These are phyloP conservation scores for Sarocladium kiliense DNA, from an alignment of 2,329 filamentous ascomycete species.

Conservation along the genomic window DNA sequence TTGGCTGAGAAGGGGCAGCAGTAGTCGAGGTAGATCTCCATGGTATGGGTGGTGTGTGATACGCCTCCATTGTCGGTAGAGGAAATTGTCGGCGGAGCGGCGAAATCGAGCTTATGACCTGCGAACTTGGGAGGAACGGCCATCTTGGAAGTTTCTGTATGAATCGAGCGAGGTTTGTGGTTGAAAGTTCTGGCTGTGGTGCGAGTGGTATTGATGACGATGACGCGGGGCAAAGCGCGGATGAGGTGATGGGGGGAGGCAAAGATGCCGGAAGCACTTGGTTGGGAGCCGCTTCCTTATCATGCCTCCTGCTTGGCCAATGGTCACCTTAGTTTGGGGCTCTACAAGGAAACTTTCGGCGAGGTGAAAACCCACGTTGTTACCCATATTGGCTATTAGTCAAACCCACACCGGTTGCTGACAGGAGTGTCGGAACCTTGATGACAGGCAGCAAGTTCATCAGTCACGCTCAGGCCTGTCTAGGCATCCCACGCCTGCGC, in stretches of 20 bases:
- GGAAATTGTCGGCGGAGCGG: constrained; percentile 26
- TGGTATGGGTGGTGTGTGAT: constrained; percentile 47
- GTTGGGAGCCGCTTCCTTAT: not conserved
- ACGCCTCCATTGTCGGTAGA: constrained; percentile 16
- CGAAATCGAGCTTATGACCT: constrained; percentile 59
- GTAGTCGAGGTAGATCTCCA: constrained; percentile 78
- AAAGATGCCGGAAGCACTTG: not conserved
- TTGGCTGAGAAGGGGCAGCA: constrained; percentile 70
- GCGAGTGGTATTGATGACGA: not conserved
- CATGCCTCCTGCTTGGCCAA: too few species aligned
- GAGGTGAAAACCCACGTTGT: too few species aligned
- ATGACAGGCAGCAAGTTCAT: too few species aligned
- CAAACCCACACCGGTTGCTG: too few species aligned
- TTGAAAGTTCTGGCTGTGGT: not conserved
- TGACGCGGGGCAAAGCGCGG: not conserved
- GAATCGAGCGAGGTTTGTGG: not conserved
- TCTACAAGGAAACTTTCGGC: too few species aligned
- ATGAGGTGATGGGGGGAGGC: not conserved
- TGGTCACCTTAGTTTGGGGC: too few species aligned
- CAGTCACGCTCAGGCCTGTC: too few species aligned
- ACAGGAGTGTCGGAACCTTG: too few species aligned
- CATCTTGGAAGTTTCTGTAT: constrained; percentile 42
- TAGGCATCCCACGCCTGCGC: too few species aligned
- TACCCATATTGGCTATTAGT: too few species aligned
- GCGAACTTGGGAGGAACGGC: constrained; percentile 74